Evolutionary conservation across 2,329 filamentous ascomycete genomes (phyloP).

Genomic region (Keithomyces neogunnii): DNA sequence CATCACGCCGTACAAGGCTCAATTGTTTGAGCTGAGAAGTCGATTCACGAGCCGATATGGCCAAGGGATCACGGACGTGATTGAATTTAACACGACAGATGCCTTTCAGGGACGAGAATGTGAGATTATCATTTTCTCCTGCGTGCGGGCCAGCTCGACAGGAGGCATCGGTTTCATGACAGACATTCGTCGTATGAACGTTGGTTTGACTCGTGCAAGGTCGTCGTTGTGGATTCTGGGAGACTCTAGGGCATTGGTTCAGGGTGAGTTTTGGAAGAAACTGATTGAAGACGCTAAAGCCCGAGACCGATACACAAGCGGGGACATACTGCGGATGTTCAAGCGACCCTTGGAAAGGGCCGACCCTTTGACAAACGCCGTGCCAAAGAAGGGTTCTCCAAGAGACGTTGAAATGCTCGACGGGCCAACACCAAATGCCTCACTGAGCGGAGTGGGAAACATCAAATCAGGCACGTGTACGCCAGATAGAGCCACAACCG

Average conservation of each 20-base stretch:
- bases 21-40: conserved; percentile 69
- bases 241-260: conserved; percentile 75
- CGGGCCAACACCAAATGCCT: not conserved
- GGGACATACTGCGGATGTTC: conserved; percentile 43
- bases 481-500: not conserved
- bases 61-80: conserved; percentile 61
- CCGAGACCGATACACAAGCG: conserved; percentile 69
- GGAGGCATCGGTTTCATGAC: conserved; percentile 98
- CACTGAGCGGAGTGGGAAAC: not conserved
- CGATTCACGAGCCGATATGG: conserved; percentile 69
- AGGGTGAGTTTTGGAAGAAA: conserved; percentile 85
- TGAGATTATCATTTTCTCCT: conserved; percentile 98
- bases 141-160: conserved; percentile 84
- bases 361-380: conserved; percentile 15
- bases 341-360: conserved; percentile 32
- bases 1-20: conserved; percentile 96
- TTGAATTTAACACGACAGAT: conserved; percentile 98
- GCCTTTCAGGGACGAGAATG: conserved; percentile 96
- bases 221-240: conserved; percentile 95
- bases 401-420: conserved; percentile 9
- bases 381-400: not conserved
- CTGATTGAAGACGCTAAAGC: conserved; percentile 73
- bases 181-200: conserved; percentile 98
- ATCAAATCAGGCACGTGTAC: not conserved
- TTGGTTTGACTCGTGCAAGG: conserved; percentile 92